A percentile compares a stretch with the other conserved stretches of the same genome.
Conservation (phyloP, 2,329 filamentous ascomycete genomes). For the Alternaria rosae region DNA sequence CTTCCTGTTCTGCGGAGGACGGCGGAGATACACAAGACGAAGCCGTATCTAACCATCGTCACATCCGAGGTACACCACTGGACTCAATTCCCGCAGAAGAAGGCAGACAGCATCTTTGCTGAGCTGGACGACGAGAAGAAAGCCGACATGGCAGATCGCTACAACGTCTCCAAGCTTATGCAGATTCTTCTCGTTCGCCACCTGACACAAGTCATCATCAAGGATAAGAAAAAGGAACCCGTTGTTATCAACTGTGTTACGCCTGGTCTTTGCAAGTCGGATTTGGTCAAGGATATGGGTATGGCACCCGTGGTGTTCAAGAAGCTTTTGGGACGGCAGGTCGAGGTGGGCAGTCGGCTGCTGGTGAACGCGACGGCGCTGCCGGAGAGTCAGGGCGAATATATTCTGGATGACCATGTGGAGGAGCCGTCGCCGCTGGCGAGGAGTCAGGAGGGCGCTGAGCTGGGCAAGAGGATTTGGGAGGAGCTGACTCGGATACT, state of each 20-base stretch:
- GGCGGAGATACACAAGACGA: slow-evolving; percentile 3
- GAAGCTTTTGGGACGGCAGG: slow-evolving; percentile 37
- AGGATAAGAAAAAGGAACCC: slow-evolving; percentile 12
- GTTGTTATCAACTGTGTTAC: slow-evolving; percentile 36
- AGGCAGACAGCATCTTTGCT: slow-evolving; percentile 27
- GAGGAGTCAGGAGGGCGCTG: slow-evolving; percentile 39
- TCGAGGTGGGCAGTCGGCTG: slow-evolving; percentile 49
- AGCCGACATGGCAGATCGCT: slow-evolving; percentile 21
- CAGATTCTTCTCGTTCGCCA: slow-evolving; percentile 27
- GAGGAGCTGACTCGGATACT: slow-evolving; percentile 45
- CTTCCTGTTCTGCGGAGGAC: slow-evolving; percentile 25
- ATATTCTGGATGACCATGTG: slow-evolving; percentile 43
- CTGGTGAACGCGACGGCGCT: slow-evolving; percentile 44
- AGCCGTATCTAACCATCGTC: slow-evolving; percentile 29
- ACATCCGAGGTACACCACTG: slow-evolving; percentile 34
- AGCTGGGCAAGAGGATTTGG: slow-evolving; percentile 47
- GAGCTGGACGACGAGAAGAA: slow-evolving; percentile 19
- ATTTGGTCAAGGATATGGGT: slow-evolving; percentile 15
- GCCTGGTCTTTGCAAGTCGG: slow-evolving; percentile 34
- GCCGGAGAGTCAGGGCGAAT: slow-evolving; percentile 44
- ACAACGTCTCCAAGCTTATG: slow-evolving; percentile 34
- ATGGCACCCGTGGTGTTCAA: slow-evolving; percentile 16
- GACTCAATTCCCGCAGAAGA: slow-evolving; percentile 27
- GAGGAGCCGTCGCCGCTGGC: slow-evolving; percentile 38
- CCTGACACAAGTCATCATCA: slow-evolving; percentile 18